These are phyloP conservation scores for Neonectria faginata DNA, from an alignment of 2,329 filamentous ascomycete genomes.

Conservation along the genomic window DNA sequence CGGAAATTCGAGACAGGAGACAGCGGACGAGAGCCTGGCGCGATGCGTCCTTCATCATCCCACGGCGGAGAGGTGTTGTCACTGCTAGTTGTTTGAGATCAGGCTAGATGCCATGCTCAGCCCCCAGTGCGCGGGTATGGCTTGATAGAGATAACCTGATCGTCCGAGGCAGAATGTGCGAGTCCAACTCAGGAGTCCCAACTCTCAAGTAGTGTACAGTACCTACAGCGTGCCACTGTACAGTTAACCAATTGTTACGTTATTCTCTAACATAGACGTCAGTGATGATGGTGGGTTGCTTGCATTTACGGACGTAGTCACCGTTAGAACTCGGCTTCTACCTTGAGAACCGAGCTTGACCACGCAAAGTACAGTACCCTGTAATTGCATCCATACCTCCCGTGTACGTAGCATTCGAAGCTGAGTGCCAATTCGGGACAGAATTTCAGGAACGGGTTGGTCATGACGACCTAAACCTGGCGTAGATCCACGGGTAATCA, in stretches of 20 bases:
- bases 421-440: slow-evolving; percentile 8
- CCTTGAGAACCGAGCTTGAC: neutral
- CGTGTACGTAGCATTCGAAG: too few species aligned
- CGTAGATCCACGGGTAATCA: slow-evolving; percentile 30
- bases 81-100: slow-evolving; percentile 7
- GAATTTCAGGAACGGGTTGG: slow-evolving; percentile 10
- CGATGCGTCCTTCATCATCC: slow-evolving; percentile 1
- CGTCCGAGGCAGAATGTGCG: slow-evolving; percentile 11
- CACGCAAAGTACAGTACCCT: neutral
- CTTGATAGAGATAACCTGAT: slow-evolving; percentile 20
- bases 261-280: neutral
- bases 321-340: neutral
- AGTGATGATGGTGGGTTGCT: neutral
- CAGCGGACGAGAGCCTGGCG: slow-evolving; percentile 6
- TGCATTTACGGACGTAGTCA: neutral
- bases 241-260: neutral
- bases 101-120: slow-evolving; percentile 18
- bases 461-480: slow-evolving; percentile 13
- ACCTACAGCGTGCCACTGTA: slow-evolving; percentile 9
- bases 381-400: neutral
- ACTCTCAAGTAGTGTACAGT: neutral
- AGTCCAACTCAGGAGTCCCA: neutral
- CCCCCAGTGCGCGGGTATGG: slow-evolving; percentile 5
- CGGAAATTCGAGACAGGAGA: slow-evolving; percentile 4
- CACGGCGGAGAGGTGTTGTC: neutral